A percentile compares a stretch with the other conserved stretches of the same genome.
phyloP scores from a whole-genome alignment of 108 stramenopile species.

The Poteriospumella lacustris region DNA sequence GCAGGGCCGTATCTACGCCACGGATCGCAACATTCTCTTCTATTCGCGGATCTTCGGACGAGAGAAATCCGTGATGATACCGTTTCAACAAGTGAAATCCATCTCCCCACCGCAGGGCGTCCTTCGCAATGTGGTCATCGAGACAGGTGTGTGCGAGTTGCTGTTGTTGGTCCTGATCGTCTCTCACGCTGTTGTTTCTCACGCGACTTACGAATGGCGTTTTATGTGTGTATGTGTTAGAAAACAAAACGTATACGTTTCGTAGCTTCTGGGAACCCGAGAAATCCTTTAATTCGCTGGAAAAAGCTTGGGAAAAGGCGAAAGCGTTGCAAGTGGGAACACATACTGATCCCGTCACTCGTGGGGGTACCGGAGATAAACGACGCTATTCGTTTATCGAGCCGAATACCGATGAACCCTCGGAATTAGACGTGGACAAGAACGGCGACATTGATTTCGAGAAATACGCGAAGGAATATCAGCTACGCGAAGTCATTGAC shows the following conservation, averaged over 20 bases:
- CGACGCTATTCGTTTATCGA: too few relatives aligned
- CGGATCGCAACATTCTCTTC: not conserved
- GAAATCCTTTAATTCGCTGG: not conserved
- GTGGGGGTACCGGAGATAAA: too few relatives aligned
- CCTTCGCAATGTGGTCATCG: not conserved
- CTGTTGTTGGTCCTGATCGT: not conserved
- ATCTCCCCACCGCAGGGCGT: not conserved
- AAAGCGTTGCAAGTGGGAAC: too few relatives aligned
- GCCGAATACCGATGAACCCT: too few relatives aligned
- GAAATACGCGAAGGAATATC: too few relatives aligned
- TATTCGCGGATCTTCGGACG: not conserved
- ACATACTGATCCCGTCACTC: too few relatives aligned
- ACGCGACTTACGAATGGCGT: too few relatives aligned
- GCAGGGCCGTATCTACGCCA: not conserved
- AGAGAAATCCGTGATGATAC: not conserved
- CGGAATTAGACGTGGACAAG: too few relatives aligned
- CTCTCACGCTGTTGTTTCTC: not conserved
- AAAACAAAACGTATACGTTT: not conserved
- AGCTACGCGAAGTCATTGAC: too few relatives aligned
- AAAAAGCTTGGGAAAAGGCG: too few relatives aligned
- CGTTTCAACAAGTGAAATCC: not conserved
- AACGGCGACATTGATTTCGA: too few relatives aligned
- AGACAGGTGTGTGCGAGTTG: not conserved
- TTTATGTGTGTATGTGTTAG: not conserved
- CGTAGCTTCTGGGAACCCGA: not conserved